phyloP scores from a whole-genome alignment of 75 land plant species.

The Adiantum capillusveneris region DNA sequence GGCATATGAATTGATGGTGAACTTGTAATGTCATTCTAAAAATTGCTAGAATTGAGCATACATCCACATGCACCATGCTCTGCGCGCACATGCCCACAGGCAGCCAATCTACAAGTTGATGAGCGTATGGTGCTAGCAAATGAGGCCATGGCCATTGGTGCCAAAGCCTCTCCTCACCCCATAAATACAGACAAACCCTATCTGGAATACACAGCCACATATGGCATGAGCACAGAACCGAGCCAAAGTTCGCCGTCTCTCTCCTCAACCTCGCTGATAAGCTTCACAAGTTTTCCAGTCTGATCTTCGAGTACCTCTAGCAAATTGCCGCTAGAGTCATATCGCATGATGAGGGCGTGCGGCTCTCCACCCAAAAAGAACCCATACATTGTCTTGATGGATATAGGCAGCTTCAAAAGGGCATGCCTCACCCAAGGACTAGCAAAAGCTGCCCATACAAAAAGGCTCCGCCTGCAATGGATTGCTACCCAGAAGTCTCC shows the following conservation, averaged over 20 bases:
- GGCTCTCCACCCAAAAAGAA: constrained; percentile 11
- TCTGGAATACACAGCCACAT: constrained; percentile 13
- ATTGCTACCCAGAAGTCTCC: constrained; percentile 79
- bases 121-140: no score
- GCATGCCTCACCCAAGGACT: constrained; percentile 16
- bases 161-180: no score
- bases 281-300: constrained; percentile 13
- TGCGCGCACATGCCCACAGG: no score
- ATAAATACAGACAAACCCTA: background rate
- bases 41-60: no score
- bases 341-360: constrained; percentile 28
- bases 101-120: no score
- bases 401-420: constrained; percentile 22
- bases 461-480: constrained; percentile 29
- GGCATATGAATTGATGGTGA: no score
- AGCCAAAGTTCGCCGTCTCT: constrained; percentile 18
- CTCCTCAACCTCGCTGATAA: constrained; percentile 23
- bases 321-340: constrained; percentile 4
- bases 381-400: constrained; percentile 4
- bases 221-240: constrained; percentile 17
- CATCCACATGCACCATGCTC: no score
- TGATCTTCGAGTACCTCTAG: constrained; percentile 19
- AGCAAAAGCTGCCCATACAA: constrained; percentile 12
- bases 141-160: no score
- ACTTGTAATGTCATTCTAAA: no score